These are phyloP conservation scores for Phytophthora fragariaefolia DNA, from an alignment of 352 stramenopile genomes.

Conservation along the genomic window DNA sequence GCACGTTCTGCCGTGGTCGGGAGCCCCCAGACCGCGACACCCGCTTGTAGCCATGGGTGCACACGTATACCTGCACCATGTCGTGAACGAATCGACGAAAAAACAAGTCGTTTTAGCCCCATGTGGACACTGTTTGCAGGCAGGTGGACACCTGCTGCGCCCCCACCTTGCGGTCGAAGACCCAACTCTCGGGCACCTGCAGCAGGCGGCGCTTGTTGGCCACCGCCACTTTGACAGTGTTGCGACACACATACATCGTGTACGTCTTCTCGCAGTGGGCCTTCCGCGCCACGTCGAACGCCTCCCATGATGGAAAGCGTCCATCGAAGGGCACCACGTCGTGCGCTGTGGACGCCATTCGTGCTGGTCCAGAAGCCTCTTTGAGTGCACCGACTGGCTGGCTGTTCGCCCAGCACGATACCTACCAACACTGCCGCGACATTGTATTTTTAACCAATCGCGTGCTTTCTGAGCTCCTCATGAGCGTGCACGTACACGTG, in stretches of 20 bases:
- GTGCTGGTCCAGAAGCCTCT: slow-evolving; percentile 11
- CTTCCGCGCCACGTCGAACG: slow-evolving; percentile 68
- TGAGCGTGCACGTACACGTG: slow-evolving; percentile 74
- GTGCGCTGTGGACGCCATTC: slow-evolving; percentile 34
- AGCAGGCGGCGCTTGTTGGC: slow-evolving; percentile 77
- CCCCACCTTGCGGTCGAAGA: slow-evolving; percentile 74
- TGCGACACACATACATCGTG: slow-evolving; percentile 85
- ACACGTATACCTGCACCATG: slow-evolving; percentile 69
- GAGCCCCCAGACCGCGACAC: slow-evolving; percentile 67
- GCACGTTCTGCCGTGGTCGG: slow-evolving; percentile 71
- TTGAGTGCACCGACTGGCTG: background rate
- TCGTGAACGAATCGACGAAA: no score
- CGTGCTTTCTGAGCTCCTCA: slow-evolving; percentile 8
- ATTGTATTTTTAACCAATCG: slow-evolving; percentile 23
- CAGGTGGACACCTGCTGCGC: background rate
- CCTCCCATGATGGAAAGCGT: slow-evolving; percentile 79
- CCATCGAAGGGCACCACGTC: slow-evolving; percentile 77
- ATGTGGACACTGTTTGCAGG: slow-evolving; percentile 12
- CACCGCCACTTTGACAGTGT: slow-evolving; percentile 76
- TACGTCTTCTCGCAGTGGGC: slow-evolving; percentile 79
- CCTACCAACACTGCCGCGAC: no score
- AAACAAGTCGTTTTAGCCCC: background rate
- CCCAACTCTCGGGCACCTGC: slow-evolving; percentile 66
- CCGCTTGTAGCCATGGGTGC: slow-evolving; percentile 75
- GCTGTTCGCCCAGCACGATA: slow-evolving; percentile 1